Conservation (phyloP, 352 stramenopile genomes). For the Phytophthora pisi region DNA sequence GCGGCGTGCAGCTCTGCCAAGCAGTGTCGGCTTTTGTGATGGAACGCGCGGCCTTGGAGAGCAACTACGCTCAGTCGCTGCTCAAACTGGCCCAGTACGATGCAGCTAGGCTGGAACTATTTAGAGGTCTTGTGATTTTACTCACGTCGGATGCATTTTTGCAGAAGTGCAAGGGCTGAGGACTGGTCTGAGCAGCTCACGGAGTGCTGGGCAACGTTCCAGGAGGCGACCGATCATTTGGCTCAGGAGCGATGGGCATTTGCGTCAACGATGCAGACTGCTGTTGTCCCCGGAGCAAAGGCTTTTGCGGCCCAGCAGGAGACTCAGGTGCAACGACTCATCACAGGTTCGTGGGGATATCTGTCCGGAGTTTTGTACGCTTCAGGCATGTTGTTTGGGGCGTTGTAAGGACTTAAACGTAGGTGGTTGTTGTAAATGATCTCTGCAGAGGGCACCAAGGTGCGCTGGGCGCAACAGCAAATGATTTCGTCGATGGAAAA, state of each 20-base stretch:
- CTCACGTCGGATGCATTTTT: conserved; percentile 4
- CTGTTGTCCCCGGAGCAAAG: conserved; percentile 61
- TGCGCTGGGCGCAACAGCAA: conserved; percentile 67
- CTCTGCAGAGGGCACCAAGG: conserved; percentile 68
- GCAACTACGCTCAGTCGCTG: conserved; percentile 63
- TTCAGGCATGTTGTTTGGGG: neutral
- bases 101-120: neutral
- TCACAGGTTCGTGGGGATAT: conserved; percentile 47
- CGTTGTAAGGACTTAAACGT: conserved; percentile 8
- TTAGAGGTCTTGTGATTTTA: neutral
- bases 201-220: conserved; percentile 58
- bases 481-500: conserved; percentile 67
- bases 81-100: conserved; percentile 65
- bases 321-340: conserved; percentile 74
- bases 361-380: no score
- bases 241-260: conserved; percentile 64
- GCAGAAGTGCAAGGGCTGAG: conserved; percentile 57
- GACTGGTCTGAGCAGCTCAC: conserved; percentile 77
- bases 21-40: conserved; percentile 66
- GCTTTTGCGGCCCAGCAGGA: conserved; percentile 80
- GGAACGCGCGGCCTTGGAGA: conserved; percentile 64
- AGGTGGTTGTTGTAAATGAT: conserved; percentile 4
- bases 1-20: conserved; percentile 77
- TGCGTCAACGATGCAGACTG: conserved; percentile 63
- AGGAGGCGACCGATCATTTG: conserved; percentile 58